Evolutionary conservation across 2,329 filamentous ascomycete genomes (phyloP).

Genomic region (Xylariomycetidae sp.): DNA sequence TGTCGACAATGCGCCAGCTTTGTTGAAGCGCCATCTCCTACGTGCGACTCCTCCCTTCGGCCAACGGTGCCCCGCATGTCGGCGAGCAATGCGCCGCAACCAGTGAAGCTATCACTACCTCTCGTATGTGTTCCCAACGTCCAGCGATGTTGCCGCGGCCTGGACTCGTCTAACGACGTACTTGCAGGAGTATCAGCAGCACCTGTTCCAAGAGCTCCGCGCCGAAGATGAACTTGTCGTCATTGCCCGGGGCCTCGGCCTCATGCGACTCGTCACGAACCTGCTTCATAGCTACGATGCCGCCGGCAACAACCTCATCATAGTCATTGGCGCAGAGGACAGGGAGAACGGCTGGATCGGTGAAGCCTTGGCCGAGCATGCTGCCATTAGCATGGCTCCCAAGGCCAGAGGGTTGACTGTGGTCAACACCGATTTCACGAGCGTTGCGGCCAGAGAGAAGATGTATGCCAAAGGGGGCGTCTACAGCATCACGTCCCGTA

Average conservation of each 20-base stretch:
- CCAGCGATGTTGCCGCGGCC: neutral
- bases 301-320: constrained; percentile 84
- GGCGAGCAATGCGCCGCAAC: constrained; percentile 50
- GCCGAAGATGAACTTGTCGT: constrained; percentile 90
- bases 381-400: constrained; percentile 76
- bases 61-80: constrained; percentile 41
- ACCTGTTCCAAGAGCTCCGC: constrained; percentile 85
- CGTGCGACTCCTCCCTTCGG: constrained; percentile 9
- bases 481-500: constrained; percentile 92
- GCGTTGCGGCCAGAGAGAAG: constrained; percentile 79
- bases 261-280: constrained; percentile 90
- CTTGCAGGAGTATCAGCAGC: constrained; percentile 78
- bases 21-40: constrained; percentile 9
- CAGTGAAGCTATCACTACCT: constrained; percentile 76
- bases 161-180: constrained; percentile 3
- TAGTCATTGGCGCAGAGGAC: constrained; percentile 84
- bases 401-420: constrained; percentile 80
- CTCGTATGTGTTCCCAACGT: constrained; percentile 41
- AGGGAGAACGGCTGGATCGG: constrained; percentile 96
- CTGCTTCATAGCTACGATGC: constrained; percentile 95
- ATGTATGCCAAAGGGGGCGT: constrained; percentile 87
- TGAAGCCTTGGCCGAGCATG: constrained; percentile 91
- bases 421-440: constrained; percentile 92
- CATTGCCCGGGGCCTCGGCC: constrained; percentile 83
- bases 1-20: constrained; percentile 20